A percentile compares a stretch with the other conserved stretches of the same genome.
phyloP scores from a whole-genome alignment of 345 rosid species.

The Populus alba region DNA sequence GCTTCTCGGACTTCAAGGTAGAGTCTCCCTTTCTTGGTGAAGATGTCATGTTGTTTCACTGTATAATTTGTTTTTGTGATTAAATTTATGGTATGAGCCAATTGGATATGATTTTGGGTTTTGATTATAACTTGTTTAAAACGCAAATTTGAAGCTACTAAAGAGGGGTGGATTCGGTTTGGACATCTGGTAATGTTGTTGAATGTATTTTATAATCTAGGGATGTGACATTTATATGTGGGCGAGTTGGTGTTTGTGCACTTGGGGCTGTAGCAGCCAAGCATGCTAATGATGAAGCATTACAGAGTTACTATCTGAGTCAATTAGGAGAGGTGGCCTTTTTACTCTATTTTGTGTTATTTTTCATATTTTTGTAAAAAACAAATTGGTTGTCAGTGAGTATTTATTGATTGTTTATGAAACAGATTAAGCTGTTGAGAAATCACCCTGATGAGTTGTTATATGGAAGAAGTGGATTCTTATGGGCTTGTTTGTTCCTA shows the following conservation, averaged over 20 bases:
- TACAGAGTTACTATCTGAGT: constrained; percentile 21
- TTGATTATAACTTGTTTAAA: no score
- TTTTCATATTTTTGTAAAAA: neutral
- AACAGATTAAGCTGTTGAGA: constrained; percentile 18
- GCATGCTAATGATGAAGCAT: constrained; percentile 22
- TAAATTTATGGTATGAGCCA: neutral
- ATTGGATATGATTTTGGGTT: neutral
- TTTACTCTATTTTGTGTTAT: neutral
- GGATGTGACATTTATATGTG: constrained; percentile 31
- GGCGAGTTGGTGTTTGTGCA: constrained; percentile 27
- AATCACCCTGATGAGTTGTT: constrained; percentile 28
- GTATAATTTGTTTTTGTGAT: neutral
- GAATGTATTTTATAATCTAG: neutral
- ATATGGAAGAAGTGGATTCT: constrained; percentile 28
- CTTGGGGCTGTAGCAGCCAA: constrained; percentile 33
- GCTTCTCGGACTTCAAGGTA: constrained; percentile 21
- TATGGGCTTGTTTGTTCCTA: constrained; percentile 31
- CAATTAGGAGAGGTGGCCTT: constrained; percentile 20
- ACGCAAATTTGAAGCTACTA: neutral
- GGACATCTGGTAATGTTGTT: neutral
- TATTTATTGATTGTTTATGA: neutral
- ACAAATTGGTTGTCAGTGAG: neutral
- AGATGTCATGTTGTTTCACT: neutral
- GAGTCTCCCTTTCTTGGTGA: neutral
- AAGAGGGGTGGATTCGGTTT: neutral